phyloP scores from a whole-genome alignment of 2,329 filamentous ascomycete species.

The Akanthomyces muscarius region DNA sequence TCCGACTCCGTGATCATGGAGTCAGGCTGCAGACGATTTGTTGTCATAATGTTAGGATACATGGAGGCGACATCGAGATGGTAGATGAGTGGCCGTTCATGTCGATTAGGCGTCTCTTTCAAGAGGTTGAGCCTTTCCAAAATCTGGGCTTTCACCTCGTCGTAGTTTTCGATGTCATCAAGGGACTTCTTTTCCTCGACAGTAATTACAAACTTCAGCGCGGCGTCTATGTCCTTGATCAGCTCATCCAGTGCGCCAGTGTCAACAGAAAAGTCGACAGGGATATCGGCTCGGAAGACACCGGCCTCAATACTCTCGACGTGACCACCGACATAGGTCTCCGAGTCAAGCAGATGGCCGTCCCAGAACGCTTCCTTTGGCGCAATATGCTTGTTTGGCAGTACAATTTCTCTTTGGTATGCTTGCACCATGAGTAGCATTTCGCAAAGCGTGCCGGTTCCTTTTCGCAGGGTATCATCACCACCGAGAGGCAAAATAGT shows the following conservation, averaged over 20 bases:
- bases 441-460: slow-evolving; percentile 97
- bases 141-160: slow-evolving; percentile 82
- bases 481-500: slow-evolving; percentile 92
- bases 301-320: slow-evolving; percentile 99
- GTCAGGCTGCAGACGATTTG: slow-evolving; percentile 92
- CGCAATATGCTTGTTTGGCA: slow-evolving; percentile 93
- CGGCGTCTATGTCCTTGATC: slow-evolving; percentile 78
- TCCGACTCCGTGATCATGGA: slow-evolving; percentile 98
- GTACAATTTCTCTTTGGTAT: slow-evolving; percentile 82
- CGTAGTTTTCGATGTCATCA: slow-evolving; percentile 76
- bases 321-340: slow-evolving; percentile 97
- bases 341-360: slow-evolving; percentile 89
- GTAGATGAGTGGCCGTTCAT: slow-evolving; percentile 87
- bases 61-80: slow-evolving; percentile 98
- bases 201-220: slow-evolving; percentile 80
- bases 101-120: slow-evolving; percentile 77
- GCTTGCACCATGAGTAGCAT: slow-evolving; percentile 99
- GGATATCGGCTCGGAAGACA: slow-evolving; percentile 93
- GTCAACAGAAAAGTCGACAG: slow-evolving; percentile 90
- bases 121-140: slow-evolving; percentile 64
- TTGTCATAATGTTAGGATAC: slow-evolving; percentile 99
- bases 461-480: slow-evolving; percentile 90
- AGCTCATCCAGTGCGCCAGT: slow-evolving; percentile 85
- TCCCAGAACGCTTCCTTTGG: slow-evolving; percentile 95
- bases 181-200: slow-evolving; percentile 80